Evolutionary conservation across 495 filamentous ascomycete genomes (phyloP), one percentile per base, ranked within the genome.

Genomic region (Trichodelitschia bisporula): DNA sequence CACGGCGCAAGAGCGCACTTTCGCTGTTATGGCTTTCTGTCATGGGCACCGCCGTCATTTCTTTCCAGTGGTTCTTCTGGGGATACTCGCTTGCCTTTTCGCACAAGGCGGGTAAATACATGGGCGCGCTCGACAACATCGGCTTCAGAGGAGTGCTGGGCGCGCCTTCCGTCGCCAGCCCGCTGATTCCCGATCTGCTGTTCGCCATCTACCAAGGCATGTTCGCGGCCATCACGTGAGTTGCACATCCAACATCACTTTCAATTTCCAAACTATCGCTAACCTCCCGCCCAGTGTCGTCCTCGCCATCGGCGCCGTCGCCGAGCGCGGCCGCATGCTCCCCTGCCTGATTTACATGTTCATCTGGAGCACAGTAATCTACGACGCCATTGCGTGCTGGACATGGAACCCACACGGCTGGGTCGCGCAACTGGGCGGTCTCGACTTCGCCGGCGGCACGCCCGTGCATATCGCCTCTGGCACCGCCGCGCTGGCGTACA

Each of bases 11-110:
- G 60, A 91, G 80, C 1, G 86, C 86, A 10, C 64, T 97, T 33
- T 79, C 82, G 4, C 59, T 95, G 40, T 80, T 97, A 51, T 93
- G 80, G 82, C 69, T 93, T 13, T 82, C 82, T n/a, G 59, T 95
- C 48, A 91, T 93, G 74, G 71, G 82, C n/a, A 69, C 74, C 14
- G 80, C 76, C 11, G 71, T 97, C 28, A 69, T 79, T 6, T 73
- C 70, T 15, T 91, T 97, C 56, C 84, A 95, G 51, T 97, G 86
- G 84, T 97, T 95, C 61, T 91, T 97, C 62, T 95, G 84, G 86
- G 86, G 86, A 23, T 95, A 84, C 49, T 91, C 80, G 2, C 58
- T 97, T 19, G 66, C 83, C 26, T 97, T 93, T 58, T 89, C 79
- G 16, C 78, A 90, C 49, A 58, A 64, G 8, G 79, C 76, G 10